Percentiles rank a stretch among this genome's conserved stretches.
Conservation (phyloP, 768 basidiomycete species). For the Tephrocybe sp. region DNA sequence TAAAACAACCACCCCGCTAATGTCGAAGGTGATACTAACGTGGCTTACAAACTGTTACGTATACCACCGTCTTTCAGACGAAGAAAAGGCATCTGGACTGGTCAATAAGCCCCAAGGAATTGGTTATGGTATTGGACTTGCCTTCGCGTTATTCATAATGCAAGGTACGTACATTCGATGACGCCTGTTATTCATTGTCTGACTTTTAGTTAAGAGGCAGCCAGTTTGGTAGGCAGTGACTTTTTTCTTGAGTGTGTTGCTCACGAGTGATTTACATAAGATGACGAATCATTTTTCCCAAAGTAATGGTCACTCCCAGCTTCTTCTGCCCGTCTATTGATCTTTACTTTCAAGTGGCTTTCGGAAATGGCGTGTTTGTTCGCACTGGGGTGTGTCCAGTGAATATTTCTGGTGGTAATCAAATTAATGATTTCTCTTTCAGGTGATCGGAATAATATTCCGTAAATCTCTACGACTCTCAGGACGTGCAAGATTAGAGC, state of each 20-base stretch:
- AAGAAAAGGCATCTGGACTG: conserved; percentile 25
- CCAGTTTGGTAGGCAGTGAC: conserved; percentile 29
- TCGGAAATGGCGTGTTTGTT: conserved; percentile 17
- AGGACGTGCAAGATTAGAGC: conserved; percentile 40
- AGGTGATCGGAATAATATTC: conserved; percentile 38
- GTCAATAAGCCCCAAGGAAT: conserved; percentile 38
- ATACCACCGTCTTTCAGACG: conserved; percentile 32
- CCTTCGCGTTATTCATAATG: conserved; percentile 50
- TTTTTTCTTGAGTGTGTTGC: background rate
- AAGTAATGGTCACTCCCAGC: conserved; percentile 3
- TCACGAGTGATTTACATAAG: conserved; percentile 8
- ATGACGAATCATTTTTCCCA: conserved; percentile 24
- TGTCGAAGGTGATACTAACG: conserved; percentile 45
- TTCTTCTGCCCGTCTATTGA: background rate
- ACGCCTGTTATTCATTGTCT: background rate
- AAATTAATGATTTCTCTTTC: background rate
- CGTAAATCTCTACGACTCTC: conserved; percentile 54
- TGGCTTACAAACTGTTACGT: conserved; percentile 47
- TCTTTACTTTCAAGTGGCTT: conserved; percentile 8
- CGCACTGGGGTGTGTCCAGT: conserved; percentile 18
- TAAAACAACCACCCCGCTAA: conserved; percentile 44
- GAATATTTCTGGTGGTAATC: background rate
- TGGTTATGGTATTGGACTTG: conserved; percentile 55
- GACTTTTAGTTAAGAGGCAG: conserved; percentile 22
- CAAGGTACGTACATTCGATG: conserved; percentile 33